Evolutionary conservation across 2,329 filamentous ascomycete genomes (phyloP).

Genomic region (Xylaria polymorpha): DNA sequence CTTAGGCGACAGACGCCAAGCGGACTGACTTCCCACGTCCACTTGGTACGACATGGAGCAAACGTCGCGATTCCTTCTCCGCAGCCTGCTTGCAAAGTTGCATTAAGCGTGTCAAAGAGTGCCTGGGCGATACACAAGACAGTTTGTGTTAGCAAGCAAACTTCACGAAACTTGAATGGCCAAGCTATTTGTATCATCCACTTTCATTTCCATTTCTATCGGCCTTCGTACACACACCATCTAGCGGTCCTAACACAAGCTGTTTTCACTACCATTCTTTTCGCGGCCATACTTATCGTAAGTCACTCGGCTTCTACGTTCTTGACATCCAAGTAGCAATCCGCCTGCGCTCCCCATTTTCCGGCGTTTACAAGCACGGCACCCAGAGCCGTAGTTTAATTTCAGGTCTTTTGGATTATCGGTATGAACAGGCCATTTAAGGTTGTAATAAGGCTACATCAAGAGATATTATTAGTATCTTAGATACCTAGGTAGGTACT

Average conservation of each 20-base stretch:
- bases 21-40: neutral
- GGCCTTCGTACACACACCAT: neutral
- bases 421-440: no score
- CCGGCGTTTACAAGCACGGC: neutral
- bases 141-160: constrained; percentile 12
- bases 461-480: neutral
- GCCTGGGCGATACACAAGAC: neutral
- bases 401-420: neutral
- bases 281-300: neutral
- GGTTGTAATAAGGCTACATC: neutral
- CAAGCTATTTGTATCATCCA: neutral
- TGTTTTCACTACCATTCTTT: neutral
- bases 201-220: neutral
- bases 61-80: constrained; percentile 4
- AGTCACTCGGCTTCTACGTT: neutral
- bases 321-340: neutral
- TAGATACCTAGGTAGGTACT: no score
- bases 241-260: neutral
- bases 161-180: neutral
- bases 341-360: neutral
- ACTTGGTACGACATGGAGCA: constrained; percentile 15
- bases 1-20: constrained; percentile 2
- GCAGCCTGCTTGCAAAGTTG: constrained; percentile 2
- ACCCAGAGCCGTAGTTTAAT: neutral
- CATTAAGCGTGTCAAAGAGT: neutral